phyloP scores from a whole-genome alignment of 345 rosid genomes.

The Anacardium occidentale region DNA sequence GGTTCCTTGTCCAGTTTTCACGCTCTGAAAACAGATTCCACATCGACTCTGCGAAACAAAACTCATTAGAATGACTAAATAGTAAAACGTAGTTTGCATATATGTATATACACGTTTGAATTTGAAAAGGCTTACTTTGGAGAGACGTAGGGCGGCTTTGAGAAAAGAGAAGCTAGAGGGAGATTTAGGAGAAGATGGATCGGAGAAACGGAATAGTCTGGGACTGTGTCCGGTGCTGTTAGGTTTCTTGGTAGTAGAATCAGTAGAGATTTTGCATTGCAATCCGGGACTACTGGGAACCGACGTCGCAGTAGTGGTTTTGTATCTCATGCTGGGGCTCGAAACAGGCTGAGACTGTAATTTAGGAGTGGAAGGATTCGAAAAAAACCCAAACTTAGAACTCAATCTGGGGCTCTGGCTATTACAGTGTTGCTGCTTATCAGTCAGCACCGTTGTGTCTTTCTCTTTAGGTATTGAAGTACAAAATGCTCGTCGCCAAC shows the following conservation, averaged over 20 bases:
- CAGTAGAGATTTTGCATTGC: conserved; percentile 44
- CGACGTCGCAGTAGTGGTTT: conserved; percentile 48
- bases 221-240: conserved; percentile 35
- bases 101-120: no score
- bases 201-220: conserved; percentile 46
- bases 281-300: conserved; percentile 59
- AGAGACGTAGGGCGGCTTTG: conserved; percentile 61
- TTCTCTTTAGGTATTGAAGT: conserved; percentile 62
- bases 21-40: conserved; percentile 68
- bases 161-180: conserved; percentile 72
- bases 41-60: conserved; percentile 51
- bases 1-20: conserved; percentile 70
- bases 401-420: conserved; percentile 44
- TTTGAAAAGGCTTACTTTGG: conserved; percentile 43
- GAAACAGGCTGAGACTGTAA: conserved; percentile 48
- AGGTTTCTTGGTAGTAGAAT: conserved; percentile 20
- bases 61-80: neutral
- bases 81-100: neutral
- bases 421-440: conserved; percentile 25
- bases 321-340: conserved; percentile 53
- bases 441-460: conserved; percentile 29
- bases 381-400: conserved; percentile 71
- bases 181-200: conserved; percentile 71
- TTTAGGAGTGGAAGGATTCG: conserved; percentile 80
- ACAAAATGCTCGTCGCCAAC: conserved; percentile 83